Evolutionary conservation across 2,329 filamentous ascomycete species (phyloP).

Genomic region (Ophiocordyceps unilateralis): DNA sequence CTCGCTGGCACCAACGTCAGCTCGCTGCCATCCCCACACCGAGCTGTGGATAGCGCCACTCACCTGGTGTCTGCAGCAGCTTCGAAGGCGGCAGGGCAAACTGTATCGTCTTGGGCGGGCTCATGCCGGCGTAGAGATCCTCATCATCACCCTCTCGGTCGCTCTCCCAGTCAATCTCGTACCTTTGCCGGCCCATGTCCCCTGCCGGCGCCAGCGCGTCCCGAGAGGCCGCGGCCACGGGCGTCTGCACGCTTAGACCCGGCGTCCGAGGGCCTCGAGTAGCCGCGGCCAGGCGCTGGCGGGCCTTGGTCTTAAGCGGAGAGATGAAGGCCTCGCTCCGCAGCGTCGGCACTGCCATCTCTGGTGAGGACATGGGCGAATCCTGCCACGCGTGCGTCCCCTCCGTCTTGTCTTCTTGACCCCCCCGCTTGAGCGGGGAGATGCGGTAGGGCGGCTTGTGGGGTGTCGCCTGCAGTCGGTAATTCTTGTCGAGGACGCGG

Average conservation of each 20-base stretch:
- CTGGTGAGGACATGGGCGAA: constrained; percentile 55
- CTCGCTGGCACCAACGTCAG: constrained; percentile 33
- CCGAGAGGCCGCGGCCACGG: constrained; percentile 21
- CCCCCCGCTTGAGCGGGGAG: constrained; percentile 24
- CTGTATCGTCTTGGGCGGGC: constrained; percentile 85
- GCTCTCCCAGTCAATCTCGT: constrained; percentile 57
- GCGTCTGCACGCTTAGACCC: constrained; percentile 74
- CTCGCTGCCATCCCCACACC: not conserved
- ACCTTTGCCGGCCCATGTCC: constrained; percentile 15
- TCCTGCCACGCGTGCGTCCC: constrained; percentile 29
- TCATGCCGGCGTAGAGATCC: constrained; percentile 52
- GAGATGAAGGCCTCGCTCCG: constrained; percentile 76
- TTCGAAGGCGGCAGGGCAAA: constrained; percentile 65
- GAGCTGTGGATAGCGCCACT: constrained; percentile 8
- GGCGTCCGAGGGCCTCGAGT: constrained; percentile 47
- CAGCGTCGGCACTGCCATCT: constrained; percentile 64
- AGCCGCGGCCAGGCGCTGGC: constrained; percentile 23
- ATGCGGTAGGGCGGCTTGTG: constrained; percentile 36
- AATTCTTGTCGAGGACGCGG: constrained; percentile 87
- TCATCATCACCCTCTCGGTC: constrained; percentile 51
- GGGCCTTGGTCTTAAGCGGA: constrained; percentile 35
- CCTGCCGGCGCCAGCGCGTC: not conserved
- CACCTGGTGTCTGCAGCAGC: constrained; percentile 64
- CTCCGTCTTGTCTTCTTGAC: constrained; percentile 12
- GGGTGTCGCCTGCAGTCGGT: constrained; percentile 83